phyloP scores from a whole-genome alignment of 345 rosid genomes.

The Pugionium dolabratum region DNA sequence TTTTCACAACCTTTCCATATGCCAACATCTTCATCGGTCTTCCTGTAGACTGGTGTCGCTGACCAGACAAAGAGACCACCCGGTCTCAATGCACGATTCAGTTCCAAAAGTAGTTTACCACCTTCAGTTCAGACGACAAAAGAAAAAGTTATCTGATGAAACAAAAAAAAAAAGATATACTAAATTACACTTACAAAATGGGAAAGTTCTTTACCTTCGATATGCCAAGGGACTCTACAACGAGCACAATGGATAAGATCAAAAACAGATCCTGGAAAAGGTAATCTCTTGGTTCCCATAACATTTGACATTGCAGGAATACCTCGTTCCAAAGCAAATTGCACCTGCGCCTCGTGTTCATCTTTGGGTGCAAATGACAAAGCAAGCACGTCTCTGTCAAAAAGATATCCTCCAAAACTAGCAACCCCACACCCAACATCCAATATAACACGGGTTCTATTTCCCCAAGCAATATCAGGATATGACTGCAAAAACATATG shows the following conservation, averaged over 20 bases:
- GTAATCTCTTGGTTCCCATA: conserved; percentile 90
- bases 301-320: conserved; percentile 83
- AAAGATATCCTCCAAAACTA: conserved; percentile 89
- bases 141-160: not conserved
- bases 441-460: conserved; percentile 66
- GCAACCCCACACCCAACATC: conserved; percentile 98
- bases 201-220: conserved; percentile 55
- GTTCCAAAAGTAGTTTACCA: conserved; percentile 87
- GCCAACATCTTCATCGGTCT: conserved; percentile 54
- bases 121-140: conserved; percentile 48
- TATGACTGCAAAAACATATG: conserved; percentile 47
- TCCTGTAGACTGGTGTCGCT: conserved; percentile 84
- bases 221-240: conserved; percentile 96
- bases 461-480: conserved; percentile 82
- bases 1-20: conserved; percentile 66
- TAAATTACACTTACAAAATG: not conserved
- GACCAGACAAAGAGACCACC: conserved; percentile 98
- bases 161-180: not conserved
- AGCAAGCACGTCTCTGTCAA: conserved; percentile 75
- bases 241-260: conserved; percentile 90
- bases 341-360: conserved; percentile 96
- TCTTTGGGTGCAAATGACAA: conserved; percentile 98
- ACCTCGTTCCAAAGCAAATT: conserved; percentile 91
- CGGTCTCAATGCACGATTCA: conserved; percentile 87
- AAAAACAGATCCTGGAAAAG: conserved; percentile 76